These are phyloP conservation scores for Pythium utonaiense DNA, from an alignment of 352 stramenopile genomes.

Conservation along the genomic window DNA sequence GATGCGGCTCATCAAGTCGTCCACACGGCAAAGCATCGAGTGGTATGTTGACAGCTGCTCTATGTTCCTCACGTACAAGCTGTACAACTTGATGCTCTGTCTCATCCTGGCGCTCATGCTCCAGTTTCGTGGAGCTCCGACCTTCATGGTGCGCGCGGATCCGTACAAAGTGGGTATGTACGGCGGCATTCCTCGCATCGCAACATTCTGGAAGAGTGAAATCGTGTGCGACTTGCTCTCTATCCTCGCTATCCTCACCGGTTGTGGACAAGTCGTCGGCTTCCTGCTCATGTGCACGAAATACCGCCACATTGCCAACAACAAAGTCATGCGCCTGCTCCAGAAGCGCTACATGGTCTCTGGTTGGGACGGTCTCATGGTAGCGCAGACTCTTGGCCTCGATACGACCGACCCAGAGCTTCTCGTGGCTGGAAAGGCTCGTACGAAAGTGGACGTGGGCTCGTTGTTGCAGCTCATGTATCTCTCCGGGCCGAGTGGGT, in stretches of 20 bases:
- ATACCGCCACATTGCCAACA: slow-evolving; percentile 44
- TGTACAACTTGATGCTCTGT: slow-evolving; percentile 57
- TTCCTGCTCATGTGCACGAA: slow-evolving; percentile 36
- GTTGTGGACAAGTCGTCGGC: slow-evolving; percentile 28
- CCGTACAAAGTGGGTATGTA: slow-evolving; percentile 41
- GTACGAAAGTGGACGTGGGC: slow-evolving; percentile 40
- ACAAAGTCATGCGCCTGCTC: slow-evolving; percentile 41
- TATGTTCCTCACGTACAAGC: slow-evolving; percentile 57
- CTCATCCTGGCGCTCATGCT: slow-evolving; percentile 44
- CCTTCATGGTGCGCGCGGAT: slow-evolving; percentile 45
- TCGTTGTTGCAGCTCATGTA: slow-evolving; percentile 51
- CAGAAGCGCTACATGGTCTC: slow-evolving; percentile 52
- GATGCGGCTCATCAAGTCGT: slow-evolving; percentile 34
- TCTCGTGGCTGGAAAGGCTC: slow-evolving; percentile 21
- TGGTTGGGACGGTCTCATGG: slow-evolving; percentile 45
- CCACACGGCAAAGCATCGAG: slow-evolving; percentile 37
- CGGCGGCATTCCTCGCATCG: slow-evolving; percentile 34
- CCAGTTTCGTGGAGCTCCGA: slow-evolving; percentile 31
- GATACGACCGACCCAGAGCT: slow-evolving; percentile 36
- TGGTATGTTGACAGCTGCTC: slow-evolving; percentile 49
- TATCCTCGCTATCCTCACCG: slow-evolving; percentile 36
- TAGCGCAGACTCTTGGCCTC: slow-evolving; percentile 42
- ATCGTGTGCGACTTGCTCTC: slow-evolving; percentile 53
- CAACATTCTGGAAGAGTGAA: slow-evolving; percentile 51
- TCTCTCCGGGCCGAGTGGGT: slow-evolving; percentile 44